phyloP scores from a whole-genome alignment of 441 rosid genomes.

The Syzygium syzygioides region DNA sequence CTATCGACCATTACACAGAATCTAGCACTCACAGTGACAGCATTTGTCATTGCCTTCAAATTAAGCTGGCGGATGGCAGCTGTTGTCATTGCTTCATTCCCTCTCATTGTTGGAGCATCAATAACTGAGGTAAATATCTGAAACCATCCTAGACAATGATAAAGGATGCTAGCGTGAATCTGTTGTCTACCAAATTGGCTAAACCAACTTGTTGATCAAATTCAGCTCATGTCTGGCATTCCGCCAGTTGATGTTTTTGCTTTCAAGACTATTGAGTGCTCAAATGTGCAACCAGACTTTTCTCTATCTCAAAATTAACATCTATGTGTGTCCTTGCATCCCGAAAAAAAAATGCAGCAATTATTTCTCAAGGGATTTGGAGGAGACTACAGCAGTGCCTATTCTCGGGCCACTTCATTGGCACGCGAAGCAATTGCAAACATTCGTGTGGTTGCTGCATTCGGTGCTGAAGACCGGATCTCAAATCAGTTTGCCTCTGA shows the following conservation, averaged over 20 bases:
- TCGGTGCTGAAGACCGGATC: conserved; percentile 63
- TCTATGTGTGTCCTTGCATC: not conserved
- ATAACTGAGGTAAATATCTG: conserved; percentile 53
- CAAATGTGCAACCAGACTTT: not conserved
- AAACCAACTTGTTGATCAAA: not conserved
- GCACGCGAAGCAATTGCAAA: conserved; percentile 78
- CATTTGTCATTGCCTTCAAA: conserved; percentile 59
- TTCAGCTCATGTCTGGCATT: not conserved
- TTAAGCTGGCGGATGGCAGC: conserved; percentile 79
- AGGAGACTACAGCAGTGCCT: conserved; percentile 60
- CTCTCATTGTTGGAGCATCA: conserved; percentile 72
- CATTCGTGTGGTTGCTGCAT: conserved; percentile 73
- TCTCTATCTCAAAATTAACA: not conserved
- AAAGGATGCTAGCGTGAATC: not conserved
- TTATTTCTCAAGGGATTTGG: conserved; percentile 88
- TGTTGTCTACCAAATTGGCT: not conserved
- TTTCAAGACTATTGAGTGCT: not conserved
- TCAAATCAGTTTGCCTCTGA: conserved; percentile 48
- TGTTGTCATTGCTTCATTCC: conserved; percentile 67
- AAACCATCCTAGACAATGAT: not conserved
- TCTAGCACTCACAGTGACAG: conserved; percentile 61
- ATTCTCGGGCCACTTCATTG: conserved; percentile 58
- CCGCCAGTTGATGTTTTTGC: not conserved
- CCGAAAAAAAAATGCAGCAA: conserved; percentile 37
- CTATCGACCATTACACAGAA: conserved; percentile 76